Evolutionary conservation across 805 yeast genomes (phyloP).

Genomic region (Schwanniomyces polymorphus): DNA sequence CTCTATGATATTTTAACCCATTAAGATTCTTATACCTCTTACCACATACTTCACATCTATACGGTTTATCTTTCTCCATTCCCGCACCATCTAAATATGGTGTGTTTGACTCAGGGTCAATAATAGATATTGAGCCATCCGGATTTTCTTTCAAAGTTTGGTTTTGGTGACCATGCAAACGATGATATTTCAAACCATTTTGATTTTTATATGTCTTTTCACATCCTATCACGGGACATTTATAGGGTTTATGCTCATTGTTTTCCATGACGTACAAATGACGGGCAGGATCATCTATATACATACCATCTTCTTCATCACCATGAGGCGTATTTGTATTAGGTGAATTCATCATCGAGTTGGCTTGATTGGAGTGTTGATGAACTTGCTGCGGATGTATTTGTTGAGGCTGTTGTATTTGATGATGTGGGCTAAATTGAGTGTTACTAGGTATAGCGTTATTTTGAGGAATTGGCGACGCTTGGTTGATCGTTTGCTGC

Average conservation of each 20-base stretch:
- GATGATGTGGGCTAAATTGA: conserved; percentile 12
- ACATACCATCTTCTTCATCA: conserved; percentile 68
- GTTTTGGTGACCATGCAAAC: conserved; percentile 95
- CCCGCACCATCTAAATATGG: conserved; percentile 94
- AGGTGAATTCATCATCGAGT: conserved; percentile 13
- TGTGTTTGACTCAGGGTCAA: conserved; percentile 86
- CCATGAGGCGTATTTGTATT: conserved; percentile 30
- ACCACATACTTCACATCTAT: conserved; percentile 97
- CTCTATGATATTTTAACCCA: conserved; percentile 95
- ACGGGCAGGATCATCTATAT: conserved; percentile 96
- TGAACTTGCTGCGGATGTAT: conserved; percentile 12
- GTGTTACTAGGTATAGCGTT: conserved; percentile 4
- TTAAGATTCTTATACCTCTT: conserved; percentile 94
- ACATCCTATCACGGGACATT: conserved; percentile 97
- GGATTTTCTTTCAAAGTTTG: conserved; percentile 87
- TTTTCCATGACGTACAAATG: conserved; percentile 89
- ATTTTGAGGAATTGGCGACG: conserved; percentile 9
- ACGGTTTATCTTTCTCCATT: conserved; percentile 96
- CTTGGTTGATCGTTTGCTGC: conserved; percentile 20
- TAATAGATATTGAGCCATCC: conserved; percentile 89
- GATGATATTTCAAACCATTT: conserved; percentile 94
- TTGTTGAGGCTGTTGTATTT: conserved; percentile 13
- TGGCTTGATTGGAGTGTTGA: conserved; percentile 11
- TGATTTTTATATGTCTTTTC: conserved; percentile 97
- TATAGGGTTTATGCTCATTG: conserved; percentile 91